Base-by-base conservation (phyloP, 2,329 filamentous ascomycete species). In the Botrytis fabae region DNA sequence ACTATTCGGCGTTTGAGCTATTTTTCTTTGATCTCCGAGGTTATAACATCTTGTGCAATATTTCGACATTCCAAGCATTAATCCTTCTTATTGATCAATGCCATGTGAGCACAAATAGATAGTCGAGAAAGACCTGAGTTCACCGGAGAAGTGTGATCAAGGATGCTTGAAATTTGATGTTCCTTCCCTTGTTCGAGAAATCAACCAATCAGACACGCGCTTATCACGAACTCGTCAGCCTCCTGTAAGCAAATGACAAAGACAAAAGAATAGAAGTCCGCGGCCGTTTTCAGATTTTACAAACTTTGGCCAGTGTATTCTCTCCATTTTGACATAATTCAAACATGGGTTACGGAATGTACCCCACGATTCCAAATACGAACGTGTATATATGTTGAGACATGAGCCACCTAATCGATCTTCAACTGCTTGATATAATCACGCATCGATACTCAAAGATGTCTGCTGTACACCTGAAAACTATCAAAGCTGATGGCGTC, bases 401-500 rank as follows among this genome's bases (percentile, higher is more conserved):
- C 38, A 70, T 63, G 32, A 60, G 69, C 57, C 57, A 70, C 44
- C 12, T 68, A 22, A 68, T 68, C 12, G 46, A 68, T 42, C 35
- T 68, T 9, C 64, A 68, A 54, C 25, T 68, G 4, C 35, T 68
- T 28, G 48, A 48, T 2, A 20, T 68, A 28, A 68, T 68, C 25
- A 42, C 46, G 16, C 46, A 54, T 40, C 25, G 46, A 54, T 28
- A n/a, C 9, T 54, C 14, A n/a, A 28, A 25, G 35, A 71, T 71
- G 69, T 25, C 69, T 20, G 46, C 35, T 9, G 42, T 44, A 5
- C 60, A 57, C 12, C 25, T 51, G 1, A 57, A 65, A 44, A 71
- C 25, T 44, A 60, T 83, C 28, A 65, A 77, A 2, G 80, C 79
- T 20, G 80, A 82, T 73, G 83, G 82, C 63, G 69, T 83, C 28